Conservation (phyloP, 257 asterid species). For the Nicotiana paniculata region DNA sequence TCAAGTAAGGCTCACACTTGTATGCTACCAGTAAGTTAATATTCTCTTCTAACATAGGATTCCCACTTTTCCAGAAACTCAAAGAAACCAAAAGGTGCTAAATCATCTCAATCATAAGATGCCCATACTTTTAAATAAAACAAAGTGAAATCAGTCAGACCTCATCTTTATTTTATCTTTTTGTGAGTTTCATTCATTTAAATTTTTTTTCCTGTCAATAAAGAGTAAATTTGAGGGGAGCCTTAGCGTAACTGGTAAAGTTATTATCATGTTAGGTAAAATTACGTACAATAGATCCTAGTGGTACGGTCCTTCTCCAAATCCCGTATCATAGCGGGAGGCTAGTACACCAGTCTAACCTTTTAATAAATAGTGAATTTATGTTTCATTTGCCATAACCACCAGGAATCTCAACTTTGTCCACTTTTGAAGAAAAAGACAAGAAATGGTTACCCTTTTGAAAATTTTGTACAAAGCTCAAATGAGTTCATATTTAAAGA, state of each 20-base stretch:
- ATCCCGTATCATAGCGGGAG: too few relatives aligned
- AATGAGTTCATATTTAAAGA: constrained; percentile 8
- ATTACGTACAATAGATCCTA: too few relatives aligned
- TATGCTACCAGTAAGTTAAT: background rate
- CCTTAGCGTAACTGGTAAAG: too few relatives aligned
- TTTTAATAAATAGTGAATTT: background rate
- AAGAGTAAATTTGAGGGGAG: too few relatives aligned
- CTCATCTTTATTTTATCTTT: constrained; percentile 3
- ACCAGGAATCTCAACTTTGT: constrained; percentile 54
- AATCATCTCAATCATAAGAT: background rate
- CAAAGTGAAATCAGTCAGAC: background rate
- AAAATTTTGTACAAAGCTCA: constrained; percentile 28
- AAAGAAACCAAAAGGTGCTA: background rate
- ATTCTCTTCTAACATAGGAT: background rate
- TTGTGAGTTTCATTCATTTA: background rate
- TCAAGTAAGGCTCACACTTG: background rate
- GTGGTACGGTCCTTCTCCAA: too few relatives aligned
- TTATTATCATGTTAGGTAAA: too few relatives aligned
- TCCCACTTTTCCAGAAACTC: background rate
- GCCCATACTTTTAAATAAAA: background rate
- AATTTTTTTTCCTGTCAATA: background rate
- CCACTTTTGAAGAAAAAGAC: constrained; percentile 56
- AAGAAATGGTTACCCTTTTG: constrained; percentile 35
- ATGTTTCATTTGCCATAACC: background rate
- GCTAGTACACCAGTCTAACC: too few relatives aligned